Conservation (phyloP, 2,329 filamentous ascomycete genomes). For the Zalaria sp. region DNA sequence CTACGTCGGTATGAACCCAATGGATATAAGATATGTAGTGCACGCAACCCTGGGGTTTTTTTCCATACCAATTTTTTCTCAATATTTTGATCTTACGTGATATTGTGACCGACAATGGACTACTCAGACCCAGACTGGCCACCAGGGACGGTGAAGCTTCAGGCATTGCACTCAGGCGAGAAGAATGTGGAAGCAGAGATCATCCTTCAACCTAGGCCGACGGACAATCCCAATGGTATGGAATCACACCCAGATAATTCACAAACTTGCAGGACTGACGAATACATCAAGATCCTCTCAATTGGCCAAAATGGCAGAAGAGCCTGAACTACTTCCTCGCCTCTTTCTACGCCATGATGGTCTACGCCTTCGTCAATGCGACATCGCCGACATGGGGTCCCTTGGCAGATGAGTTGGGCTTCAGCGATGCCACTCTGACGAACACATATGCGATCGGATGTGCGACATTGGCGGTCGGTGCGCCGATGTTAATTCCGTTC, state of each 20-base stretch:
- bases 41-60: too few relatives aligned
- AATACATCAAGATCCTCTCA: slow-evolving; percentile 12
- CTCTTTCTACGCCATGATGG: slow-evolving; percentile 27
- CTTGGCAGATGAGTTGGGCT: slow-evolving; percentile 28
- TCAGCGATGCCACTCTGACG: slow-evolving; percentile 27
- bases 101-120: slow-evolving; percentile 24
- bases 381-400: slow-evolving; percentile 29
- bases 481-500: slow-evolving; percentile 36
- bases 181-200: slow-evolving; percentile 9
- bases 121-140: slow-evolving; percentile 13
- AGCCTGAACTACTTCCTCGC: slow-evolving; percentile 27
- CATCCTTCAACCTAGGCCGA: slow-evolving; percentile 24
- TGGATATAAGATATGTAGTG: too few relatives aligned
- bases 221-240: slow-evolving; percentile 19
- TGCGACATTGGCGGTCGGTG: slow-evolving; percentile 32
- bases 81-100: too few relatives aligned
- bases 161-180: slow-evolving; percentile 7
- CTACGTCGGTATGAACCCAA: too few relatives aligned
- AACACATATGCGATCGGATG: slow-evolving; percentile 31
- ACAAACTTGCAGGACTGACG: slow-evolving; percentile 1
- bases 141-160: slow-evolving; percentile 13
- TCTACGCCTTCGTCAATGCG: slow-evolving; percentile 28
- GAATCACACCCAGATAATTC: slow-evolving; percentile 11
- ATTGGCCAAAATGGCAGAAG: slow-evolving; percentile 31
- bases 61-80: too few relatives aligned